phyloP scores from a whole-genome alignment of 345 rosid species.

The Syzygium oleosum region DNA sequence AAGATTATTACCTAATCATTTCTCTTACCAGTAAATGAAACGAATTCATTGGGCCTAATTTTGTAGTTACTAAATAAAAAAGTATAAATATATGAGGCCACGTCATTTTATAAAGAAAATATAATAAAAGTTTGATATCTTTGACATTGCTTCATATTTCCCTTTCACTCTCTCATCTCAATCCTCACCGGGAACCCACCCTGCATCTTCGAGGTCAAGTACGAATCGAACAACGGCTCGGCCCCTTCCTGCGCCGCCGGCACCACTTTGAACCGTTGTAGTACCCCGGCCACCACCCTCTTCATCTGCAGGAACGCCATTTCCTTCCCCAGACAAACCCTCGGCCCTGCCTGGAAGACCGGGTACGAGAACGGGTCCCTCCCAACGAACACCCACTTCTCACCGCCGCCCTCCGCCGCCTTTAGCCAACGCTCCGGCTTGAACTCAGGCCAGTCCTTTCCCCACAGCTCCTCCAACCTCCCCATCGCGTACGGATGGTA shows the following conservation, averaged over 20 bases:
- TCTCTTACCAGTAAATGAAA: neutral
- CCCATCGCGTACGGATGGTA: slow-evolving; percentile 39
- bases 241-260: slow-evolving; percentile 2
- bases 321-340: slow-evolving; percentile 37
- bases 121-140: too few relatives aligned
- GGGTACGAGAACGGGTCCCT: slow-evolving; percentile 22
- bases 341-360: slow-evolving; percentile 33
- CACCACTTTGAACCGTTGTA: slow-evolving; percentile 32
- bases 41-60: neutral
- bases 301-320: slow-evolving; percentile 39
- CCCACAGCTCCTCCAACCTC: slow-evolving; percentile 32
- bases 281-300: slow-evolving; percentile 22
- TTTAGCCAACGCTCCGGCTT: slow-evolving; percentile 14
- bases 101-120: too few relatives aligned
- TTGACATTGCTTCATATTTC: too few relatives aligned
- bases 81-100: too few relatives aligned
- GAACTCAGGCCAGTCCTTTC: slow-evolving; percentile 28
- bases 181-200: slow-evolving; percentile 42
- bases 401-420: slow-evolving; percentile 12
- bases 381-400: slow-evolving; percentile 16
- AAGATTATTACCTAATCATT: too few relatives aligned
- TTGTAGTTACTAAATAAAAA: too few relatives aligned
- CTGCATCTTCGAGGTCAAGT: slow-evolving; percentile 37
- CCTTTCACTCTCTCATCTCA: slow-evolving; percentile 13
- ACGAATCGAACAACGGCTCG: slow-evolving; percentile 23